phyloP scores from a whole-genome alignment of 176 grass and related monocot genomes.

The Lolium perenne region DNA sequence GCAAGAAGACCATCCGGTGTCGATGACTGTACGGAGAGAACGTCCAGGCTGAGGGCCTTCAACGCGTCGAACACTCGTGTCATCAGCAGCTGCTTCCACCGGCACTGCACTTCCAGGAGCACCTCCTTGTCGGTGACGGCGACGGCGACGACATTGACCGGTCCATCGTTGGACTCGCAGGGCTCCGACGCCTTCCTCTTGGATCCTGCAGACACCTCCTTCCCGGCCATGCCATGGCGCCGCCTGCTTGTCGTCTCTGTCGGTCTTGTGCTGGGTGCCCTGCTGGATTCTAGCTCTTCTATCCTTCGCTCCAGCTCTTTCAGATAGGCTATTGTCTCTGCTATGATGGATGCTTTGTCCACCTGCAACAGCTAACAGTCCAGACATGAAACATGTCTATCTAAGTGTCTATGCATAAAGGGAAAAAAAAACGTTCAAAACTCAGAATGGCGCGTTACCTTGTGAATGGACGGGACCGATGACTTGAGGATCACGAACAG shows the following conservation, averaged over 20 bases:
- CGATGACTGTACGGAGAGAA: slow-evolving; percentile 69
- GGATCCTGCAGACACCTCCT: not conserved
- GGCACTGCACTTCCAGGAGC: slow-evolving; percentile 63
- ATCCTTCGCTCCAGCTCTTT: slow-evolving; percentile 71
- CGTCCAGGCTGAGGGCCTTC: slow-evolving; percentile 64
- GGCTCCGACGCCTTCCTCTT: slow-evolving; percentile 41
- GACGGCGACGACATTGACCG: slow-evolving; percentile 54
- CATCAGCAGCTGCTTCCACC: slow-evolving; percentile 70
- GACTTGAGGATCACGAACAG: slow-evolving; percentile 71
- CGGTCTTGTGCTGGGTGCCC: not conserved
- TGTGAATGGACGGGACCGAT: slow-evolving; percentile 69
- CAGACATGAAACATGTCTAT: too few species aligned
- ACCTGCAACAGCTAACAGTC: too few species aligned
- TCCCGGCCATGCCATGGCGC: slow-evolving; percentile 12
- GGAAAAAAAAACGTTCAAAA: too few species aligned
- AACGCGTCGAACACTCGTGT: slow-evolving; percentile 67
- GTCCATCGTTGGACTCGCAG: slow-evolving; percentile 28
- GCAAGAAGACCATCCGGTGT: slow-evolving; percentile 39
- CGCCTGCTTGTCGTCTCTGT: not conserved
- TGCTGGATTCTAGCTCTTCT: slow-evolving; percentile 60
- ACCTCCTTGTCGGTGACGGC: slow-evolving; percentile 65
- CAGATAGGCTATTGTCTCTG: slow-evolving; percentile 39
- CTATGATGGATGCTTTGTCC: too few species aligned
- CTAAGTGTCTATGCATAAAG: not conserved
- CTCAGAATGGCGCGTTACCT: slow-evolving; percentile 30